Base-by-base conservation (phyloP, 495 filamentous ascomycete species). In the Penicillium pulvis region DNA sequence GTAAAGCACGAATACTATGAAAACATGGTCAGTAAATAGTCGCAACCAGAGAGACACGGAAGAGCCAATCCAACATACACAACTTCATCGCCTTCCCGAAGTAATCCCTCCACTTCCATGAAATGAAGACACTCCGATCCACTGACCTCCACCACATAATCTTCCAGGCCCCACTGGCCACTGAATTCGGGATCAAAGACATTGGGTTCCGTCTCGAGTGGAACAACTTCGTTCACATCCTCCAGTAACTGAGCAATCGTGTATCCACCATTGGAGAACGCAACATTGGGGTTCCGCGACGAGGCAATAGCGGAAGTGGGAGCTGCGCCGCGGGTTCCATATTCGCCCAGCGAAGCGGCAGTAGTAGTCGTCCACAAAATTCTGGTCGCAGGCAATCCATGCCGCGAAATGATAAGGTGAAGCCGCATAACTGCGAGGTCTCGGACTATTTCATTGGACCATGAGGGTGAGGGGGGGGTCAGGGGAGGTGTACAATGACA, bases 91-190 rank as follows among this genome's bases (percentile, higher is more conserved):
- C 91, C 92, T 44, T 94, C 88, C 46, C 88, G 86, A 46, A 97
- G 78, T 24, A 95, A 73, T 11, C 78, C 81, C 4, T 79, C 78
- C 6, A 97, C 80, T 41, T 82, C 78, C 65, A 90, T 85, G 63
- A 91, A 98, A 79, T 98, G 94, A 51, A 98, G 70, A 66, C 90
- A 95, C 67, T 98, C 94, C 56, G 89, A 98, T 42, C 85, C 90
- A 4, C 75, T 78, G 4, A 97, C 79, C 69, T 96, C 89, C 30
- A 97, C 92, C 17, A 85, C 85, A 73, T 98, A 98, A 67, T 98
- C 91, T 65, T 98, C 94, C 26, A 98, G 66, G 1, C 93, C 94
- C 90, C 90, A 96, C 57, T 88, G 82, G 14, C 77, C 80, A 53
- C 75, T 74, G 30, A 56, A 64, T 31, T 77, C 73, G 10, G 67